These are phyloP conservation scores for Botryotinia calthae DNA, from an alignment of 2,329 filamentous ascomycete species.

Conservation along the genomic window DNA sequence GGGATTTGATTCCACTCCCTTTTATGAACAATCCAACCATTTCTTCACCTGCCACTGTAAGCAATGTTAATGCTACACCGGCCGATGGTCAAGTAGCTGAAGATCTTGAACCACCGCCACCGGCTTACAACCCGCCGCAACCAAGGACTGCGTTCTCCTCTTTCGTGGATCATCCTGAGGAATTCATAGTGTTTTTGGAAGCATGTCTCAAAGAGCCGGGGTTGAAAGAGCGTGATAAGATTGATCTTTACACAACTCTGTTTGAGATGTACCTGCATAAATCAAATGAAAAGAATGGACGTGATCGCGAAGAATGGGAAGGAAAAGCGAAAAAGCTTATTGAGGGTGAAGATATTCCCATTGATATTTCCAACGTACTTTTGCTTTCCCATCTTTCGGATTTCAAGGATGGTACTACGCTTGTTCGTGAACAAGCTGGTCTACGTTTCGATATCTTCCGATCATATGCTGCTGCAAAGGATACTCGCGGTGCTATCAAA, in stretches of 20 bases:
- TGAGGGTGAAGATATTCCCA: conserved; percentile 73
- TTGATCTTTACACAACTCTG: conserved; percentile 88
- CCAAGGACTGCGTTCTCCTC: conserved; percentile 91
- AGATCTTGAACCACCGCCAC: conserved; percentile 48
- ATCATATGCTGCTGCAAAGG: conserved; percentile 88
- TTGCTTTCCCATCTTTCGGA: conserved; percentile 87
- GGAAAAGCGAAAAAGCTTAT: conserved; percentile 86
- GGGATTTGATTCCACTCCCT: conserved; percentile 77
- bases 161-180: conserved; percentile 88
- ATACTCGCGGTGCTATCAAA: conserved; percentile 86
- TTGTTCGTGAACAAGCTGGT: conserved; percentile 91
- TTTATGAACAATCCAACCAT: conserved; percentile 70
- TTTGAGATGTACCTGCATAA: conserved; percentile 99
- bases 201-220: conserved; percentile 73
- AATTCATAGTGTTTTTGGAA: conserved; percentile 91
- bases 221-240: conserved; percentile 70
- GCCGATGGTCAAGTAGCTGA: conserved; percentile 53
- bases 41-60: conserved; percentile 51
- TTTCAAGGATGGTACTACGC: conserved; percentile 84
- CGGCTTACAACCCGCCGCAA: conserved; percentile 71
- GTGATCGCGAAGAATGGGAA: conserved; percentile 78
- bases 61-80: conserved; percentile 50
- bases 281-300: conserved; percentile 70
- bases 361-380: conserved; percentile 92
- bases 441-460: conserved; percentile 94